phyloP scores from a whole-genome alignment of 192 early-diverging fungal species.

The Coemansia sp. region DNA sequence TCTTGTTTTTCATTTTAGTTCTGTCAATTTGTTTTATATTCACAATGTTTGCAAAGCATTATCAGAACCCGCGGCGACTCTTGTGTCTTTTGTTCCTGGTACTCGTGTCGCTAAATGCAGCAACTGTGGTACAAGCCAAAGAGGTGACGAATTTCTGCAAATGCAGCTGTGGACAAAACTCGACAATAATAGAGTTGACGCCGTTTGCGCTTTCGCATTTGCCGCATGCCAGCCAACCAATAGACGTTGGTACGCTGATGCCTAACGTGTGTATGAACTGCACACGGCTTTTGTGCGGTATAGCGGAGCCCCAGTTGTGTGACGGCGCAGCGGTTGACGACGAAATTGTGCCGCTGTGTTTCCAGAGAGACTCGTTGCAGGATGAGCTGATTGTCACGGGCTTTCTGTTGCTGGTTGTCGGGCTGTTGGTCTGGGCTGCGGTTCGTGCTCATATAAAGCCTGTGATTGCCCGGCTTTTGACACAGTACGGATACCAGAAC shows the following conservation, averaged over 20 bases:
- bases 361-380: slow-evolving; percentile 55
- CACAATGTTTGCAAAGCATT: not conserved
- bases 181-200: slow-evolving; percentile 53
- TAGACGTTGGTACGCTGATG: slow-evolving; percentile 47
- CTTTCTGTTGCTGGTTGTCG: slow-evolving; percentile 44
- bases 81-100: not conserved
- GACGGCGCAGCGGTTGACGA: slow-evolving; percentile 54
- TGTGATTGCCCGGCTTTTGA: slow-evolving; percentile 31
- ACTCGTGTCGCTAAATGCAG: not conserved
- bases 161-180: slow-evolving; percentile 54
- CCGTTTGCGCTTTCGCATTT: slow-evolving; percentile 43
- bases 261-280: slow-evolving; percentile 59
- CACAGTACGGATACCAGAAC: slow-evolving; percentile 27
- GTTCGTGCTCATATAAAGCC: slow-evolving; percentile 35
- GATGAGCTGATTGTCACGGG: slow-evolving; percentile 50
- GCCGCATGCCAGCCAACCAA: slow-evolving; percentile 50
- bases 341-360: slow-evolving; percentile 54
- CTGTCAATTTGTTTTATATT: not conserved
- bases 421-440: slow-evolving; percentile 45
- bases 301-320: slow-evolving; percentile 50
- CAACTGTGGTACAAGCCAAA: slow-evolving; percentile 10
- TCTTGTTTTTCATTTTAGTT: no score
- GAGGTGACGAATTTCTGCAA: slow-evolving; percentile 53
- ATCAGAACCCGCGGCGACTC: not conserved
- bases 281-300: slow-evolving; percentile 46